Percentiles rank a stretch among this genome's conserved stretches.
These are phyloP conservation scores for Apophysomyces ossiformis DNA, from an alignment of 371 early-diverging fungal species.

Conservation along the genomic window DNA sequence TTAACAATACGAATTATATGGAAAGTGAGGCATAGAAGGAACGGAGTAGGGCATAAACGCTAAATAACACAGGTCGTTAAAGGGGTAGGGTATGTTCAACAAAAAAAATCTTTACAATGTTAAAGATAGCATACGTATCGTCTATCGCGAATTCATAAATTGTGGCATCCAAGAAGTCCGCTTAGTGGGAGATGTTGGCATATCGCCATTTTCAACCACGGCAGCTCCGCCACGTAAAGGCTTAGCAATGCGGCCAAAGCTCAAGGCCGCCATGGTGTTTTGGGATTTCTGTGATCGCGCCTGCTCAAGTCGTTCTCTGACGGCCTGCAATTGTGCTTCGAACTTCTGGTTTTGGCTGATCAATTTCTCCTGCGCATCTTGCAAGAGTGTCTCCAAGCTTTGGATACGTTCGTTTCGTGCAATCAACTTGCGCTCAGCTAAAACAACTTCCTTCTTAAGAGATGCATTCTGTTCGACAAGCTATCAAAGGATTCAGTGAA, in stretches of 20 bases:
- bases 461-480: constrained; percentile 92
- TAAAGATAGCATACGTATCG: not conserved
- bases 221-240: constrained; percentile 85
- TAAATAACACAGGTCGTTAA: not conserved
- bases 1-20: constrained; percentile 9
- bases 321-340: constrained; percentile 76
- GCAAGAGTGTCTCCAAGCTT: constrained; percentile 79
- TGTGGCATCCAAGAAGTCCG: constrained; percentile 48
- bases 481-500: constrained; percentile 27
- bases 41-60: not conserved
- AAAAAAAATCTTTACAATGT: constrained; percentile 6
- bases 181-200: constrained; percentile 13
- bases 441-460: constrained; percentile 88
- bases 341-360: constrained; percentile 84
- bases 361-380: constrained; percentile 75
- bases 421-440: constrained; percentile 87
- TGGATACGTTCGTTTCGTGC: constrained; percentile 92
- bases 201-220: constrained; percentile 18
- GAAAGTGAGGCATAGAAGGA: not conserved
- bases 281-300: constrained; percentile 63
- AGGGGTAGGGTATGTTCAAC: not conserved
- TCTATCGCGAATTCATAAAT: constrained; percentile 45
- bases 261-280: constrained; percentile 38
- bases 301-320: constrained; percentile 78
- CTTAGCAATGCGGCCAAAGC: constrained; percentile 88